Evolutionary conservation across 257 asterid genomes (phyloP).

Genomic region (Nemophila menziesii): DNA sequence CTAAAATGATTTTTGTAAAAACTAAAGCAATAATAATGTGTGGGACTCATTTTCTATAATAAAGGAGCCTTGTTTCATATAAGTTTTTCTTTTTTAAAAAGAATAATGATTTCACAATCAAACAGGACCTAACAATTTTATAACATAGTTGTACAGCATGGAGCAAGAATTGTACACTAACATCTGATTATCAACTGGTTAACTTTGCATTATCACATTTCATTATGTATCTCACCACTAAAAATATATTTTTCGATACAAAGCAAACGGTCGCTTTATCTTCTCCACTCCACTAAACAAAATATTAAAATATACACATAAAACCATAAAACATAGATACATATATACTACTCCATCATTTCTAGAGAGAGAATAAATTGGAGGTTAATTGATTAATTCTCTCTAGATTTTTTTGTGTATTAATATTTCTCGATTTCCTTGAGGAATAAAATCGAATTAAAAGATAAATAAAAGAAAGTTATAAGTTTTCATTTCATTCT

Average conservation of each 20-base stretch:
- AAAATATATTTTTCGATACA: too few relatives aligned
- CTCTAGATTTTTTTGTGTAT: background rate
- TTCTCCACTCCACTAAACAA: background rate
- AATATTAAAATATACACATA: background rate
- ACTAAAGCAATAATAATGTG: too few relatives aligned
- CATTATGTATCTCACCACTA: background rate
- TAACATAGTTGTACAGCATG: background rate
- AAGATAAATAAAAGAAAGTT: background rate
- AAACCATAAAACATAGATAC: too few relatives aligned
- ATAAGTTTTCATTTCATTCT: background rate
- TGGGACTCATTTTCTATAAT: too few relatives aligned
- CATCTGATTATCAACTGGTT: background rate
- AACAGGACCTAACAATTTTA: too few relatives aligned
- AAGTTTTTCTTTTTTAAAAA: too few relatives aligned
- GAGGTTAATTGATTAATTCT: background rate
- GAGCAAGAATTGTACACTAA: background rate
- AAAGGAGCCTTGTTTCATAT: too few relatives aligned
- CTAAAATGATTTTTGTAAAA: too few relatives aligned
- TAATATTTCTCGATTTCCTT: background rate
- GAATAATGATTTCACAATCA: too few relatives aligned
- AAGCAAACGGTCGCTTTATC: too few relatives aligned
- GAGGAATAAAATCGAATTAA: background rate
- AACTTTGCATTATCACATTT: background rate
- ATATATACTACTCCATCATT: background rate
- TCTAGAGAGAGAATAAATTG: background rate